These are phyloP conservation scores for Begonia loranthoides DNA, from an alignment of 306 rosid species.

Conservation along the genomic window DNA sequence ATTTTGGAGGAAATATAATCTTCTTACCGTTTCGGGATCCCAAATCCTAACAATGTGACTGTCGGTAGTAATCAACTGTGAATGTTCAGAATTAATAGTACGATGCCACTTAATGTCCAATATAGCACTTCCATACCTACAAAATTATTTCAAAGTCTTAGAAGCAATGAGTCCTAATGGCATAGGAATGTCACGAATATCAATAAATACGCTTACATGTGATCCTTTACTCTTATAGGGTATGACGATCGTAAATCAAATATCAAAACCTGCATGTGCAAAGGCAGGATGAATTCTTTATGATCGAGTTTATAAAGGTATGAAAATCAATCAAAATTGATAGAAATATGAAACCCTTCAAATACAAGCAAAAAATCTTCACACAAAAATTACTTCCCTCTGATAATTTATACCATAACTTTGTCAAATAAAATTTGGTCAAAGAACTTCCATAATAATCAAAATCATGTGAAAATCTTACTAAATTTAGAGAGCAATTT, in stretches of 20 bases:
- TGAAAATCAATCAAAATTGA: too few relatives aligned
- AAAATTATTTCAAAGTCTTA: constrained; percentile 1
- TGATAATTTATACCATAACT: too few relatives aligned
- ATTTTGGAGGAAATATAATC: not conserved
- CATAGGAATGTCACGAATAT: too few relatives aligned
- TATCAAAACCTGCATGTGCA: constrained; percentile 59
- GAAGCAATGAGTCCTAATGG: not conserved
- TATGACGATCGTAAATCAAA: constrained; percentile 78
- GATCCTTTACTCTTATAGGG: constrained; percentile 66
- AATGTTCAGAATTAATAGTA: constrained; percentile 54
- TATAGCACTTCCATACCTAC: constrained; percentile 84
- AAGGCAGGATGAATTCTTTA: constrained; percentile 2
- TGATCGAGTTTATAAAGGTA: not conserved
- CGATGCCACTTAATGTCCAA: constrained; percentile 93
- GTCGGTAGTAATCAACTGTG: constrained; percentile 70
- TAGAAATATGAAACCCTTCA: not conserved
- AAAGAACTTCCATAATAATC: too few relatives aligned
- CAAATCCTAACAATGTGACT: constrained; percentile 76
- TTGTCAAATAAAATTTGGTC: too few relatives aligned
- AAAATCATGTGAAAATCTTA: too few relatives aligned
- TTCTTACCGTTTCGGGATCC: constrained; percentile 70
- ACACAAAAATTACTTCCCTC: too few relatives aligned
- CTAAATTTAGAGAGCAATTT: too few relatives aligned
- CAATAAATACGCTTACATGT: constrained; percentile 51
- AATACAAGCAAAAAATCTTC: too few relatives aligned